Evolutionary conservation across 768 basidiomycete genomes (phyloP).

Genomic region (Rhodosporidiobolus sp.): DNA sequence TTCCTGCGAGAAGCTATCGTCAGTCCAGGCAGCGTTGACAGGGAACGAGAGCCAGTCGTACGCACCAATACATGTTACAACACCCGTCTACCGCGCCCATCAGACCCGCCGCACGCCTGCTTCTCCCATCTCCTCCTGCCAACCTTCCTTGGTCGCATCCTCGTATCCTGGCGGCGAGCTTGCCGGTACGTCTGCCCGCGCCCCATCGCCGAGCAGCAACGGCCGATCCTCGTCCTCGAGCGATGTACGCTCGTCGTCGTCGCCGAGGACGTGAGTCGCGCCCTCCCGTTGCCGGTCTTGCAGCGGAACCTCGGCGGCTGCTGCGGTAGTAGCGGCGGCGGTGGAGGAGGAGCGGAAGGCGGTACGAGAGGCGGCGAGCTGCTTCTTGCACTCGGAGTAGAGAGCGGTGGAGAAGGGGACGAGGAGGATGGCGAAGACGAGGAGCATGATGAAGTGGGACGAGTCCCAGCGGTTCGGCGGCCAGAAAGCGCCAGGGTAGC

Average conservation of each 20-base stretch:
- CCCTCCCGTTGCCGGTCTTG: slow-evolving; percentile 17
- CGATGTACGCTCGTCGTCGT: slow-evolving; percentile 24
- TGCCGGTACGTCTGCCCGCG: not conserved
- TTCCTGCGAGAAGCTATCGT: too few species aligned
- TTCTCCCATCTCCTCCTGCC: not conserved
- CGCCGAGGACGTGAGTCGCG: slow-evolving; percentile 22
- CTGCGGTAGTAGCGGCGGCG: not conserved
- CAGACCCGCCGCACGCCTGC: not conserved
- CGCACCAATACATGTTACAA: slow-evolving; percentile 2
- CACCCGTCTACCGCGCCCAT: not conserved
- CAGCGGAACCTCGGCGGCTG: slow-evolving; percentile 4
- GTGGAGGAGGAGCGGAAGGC: not conserved
- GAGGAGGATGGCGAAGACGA: slow-evolving; percentile 15
- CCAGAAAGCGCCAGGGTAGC: slow-evolving; percentile 28
- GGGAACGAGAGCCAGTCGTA: too few species aligned
- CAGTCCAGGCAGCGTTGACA: too few species aligned
- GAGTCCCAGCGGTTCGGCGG: slow-evolving; percentile 27
- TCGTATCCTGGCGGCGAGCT: slow-evolving; percentile 22
- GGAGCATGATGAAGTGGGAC: slow-evolving; percentile 17
- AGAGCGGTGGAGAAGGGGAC: not conserved
- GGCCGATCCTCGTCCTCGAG: slow-evolving; percentile 25
- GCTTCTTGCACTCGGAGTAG: not conserved
- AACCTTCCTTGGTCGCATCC: slow-evolving; percentile 17
- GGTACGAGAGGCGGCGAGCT: not conserved
- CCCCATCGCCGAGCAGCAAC: not conserved